Evolutionary conservation across 1,284 basidiomycete species (phyloP), one percentile per base, ranked within the genome.

Genomic region (Wallemia ichthyophaga): DNA sequence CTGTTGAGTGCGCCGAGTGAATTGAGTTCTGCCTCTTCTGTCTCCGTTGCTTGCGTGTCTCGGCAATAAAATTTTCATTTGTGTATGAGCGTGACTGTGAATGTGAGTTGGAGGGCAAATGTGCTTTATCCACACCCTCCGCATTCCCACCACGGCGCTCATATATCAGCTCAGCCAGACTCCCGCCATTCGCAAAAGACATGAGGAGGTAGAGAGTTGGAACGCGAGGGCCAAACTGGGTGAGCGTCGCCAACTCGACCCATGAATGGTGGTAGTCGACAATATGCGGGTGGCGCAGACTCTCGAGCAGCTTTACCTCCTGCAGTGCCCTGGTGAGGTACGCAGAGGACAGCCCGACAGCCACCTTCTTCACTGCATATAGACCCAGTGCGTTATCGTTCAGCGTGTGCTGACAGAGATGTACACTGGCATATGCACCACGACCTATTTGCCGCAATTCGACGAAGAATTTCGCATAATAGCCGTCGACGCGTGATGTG

Each of bases 221-320:
- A 5, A 56, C 55, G 2, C 15, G 25, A 5, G 55, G 55, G 25
- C 55, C 55, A 24, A 56, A 56, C 17, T 7, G 7, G 15, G 55
- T 26, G 2, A 56, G 25, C 19, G 25, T 25, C 7, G 25, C 27
- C 15, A 26, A 17, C n/a, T 56, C 55, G 25, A 56, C 23, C 55
- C 55, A 56, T 17, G 55, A 56, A 27, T 56, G 55, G n/a, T 56
- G 55, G 27, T 56, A 56, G 55, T 56, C 55, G 25, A 56, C 55
- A 24, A 56, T 56, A 27, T 56, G 24, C 15, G 55, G 25, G n/a
- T 56, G 55, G 2, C 55, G 19, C 7, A 56, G 55, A 17, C 15
- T 56, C n/a, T 56, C 55, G 9, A 56, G 23, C 25, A 56, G n/a
- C 15, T 27, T 25, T 13, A 56, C 55, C 25, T 56, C 55, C n/a